These are phyloP conservation scores for Eragrostis curvula DNA, from an alignment of 176 grass and related monocot genomes.

Conservation along the genomic window DNA sequence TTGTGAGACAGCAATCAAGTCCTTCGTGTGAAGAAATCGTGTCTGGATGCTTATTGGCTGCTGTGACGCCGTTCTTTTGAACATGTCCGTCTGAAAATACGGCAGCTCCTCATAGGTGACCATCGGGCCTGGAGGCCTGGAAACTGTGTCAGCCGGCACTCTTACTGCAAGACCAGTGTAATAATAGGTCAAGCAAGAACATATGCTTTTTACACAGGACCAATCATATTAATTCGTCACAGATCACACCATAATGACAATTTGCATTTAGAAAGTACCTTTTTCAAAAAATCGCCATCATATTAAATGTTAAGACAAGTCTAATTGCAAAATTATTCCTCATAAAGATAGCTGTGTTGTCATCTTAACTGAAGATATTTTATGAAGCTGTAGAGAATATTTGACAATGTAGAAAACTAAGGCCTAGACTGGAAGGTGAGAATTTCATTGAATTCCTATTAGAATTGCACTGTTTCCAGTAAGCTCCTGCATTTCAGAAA, in stretches of 20 bases:
- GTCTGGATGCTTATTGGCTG: conserved; percentile 12
- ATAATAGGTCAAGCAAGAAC: background rate
- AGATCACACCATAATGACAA: background rate
- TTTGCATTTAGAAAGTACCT: background rate
- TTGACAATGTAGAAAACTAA: background rate
- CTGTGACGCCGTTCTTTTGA: conserved; percentile 4
- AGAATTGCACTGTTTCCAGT: too few species aligned
- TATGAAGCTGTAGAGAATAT: background rate
- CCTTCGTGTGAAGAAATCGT: background rate
- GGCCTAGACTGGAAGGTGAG: too few species aligned
- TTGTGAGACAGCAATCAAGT: background rate
- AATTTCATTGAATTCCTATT: too few species aligned
- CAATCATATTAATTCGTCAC: background rate
- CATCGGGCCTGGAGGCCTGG: too few species aligned
- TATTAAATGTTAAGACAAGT: background rate
- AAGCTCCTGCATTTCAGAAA: too few species aligned
- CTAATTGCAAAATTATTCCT: background rate
- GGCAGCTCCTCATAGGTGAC: background rate
- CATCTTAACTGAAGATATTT: background rate
- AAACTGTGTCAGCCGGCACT: too few species aligned
- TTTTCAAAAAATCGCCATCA: background rate
- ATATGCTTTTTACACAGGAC: too few species aligned
- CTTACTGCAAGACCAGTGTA: too few species aligned
- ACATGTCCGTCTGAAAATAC: conserved; percentile 10
- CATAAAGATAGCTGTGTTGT: background rate